Evolutionary conservation across 2,329 filamentous ascomycete genomes (phyloP), one percentile per base, ranked within the genome.

Genomic region (Trichoderma oligosporum): DNA sequence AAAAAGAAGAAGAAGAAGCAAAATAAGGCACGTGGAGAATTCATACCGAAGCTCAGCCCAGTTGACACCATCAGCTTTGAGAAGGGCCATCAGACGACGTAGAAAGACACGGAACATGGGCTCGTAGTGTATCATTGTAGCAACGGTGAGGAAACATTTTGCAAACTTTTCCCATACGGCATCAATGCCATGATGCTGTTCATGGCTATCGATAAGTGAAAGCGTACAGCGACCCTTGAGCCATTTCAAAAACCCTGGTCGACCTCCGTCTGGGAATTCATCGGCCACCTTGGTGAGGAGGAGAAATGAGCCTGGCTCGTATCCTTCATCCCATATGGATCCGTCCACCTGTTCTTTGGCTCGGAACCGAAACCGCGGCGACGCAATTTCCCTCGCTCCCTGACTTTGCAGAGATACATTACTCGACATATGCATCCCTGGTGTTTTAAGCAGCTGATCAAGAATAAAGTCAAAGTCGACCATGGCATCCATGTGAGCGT

Each of bases 401-500:
- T 77, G 67, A 0, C 77, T 81, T 7, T 76, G 72, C 31, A 96
- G 76, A 7, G 84, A 76, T 1, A 74, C 74, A 35, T 82, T 75
- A n/a, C 72, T 71, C 12, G 84, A 81, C 59, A 96, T 82, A 71
- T 89, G 86, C 66, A 96, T 87, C 1, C 89, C 89, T 0, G 86
- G 83, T 0, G 84, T 87, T 9, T 78, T 76, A 61, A 97, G 78
- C 2, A 89, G 82, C 64, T 87, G 79, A 5, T 86, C 81, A 36
- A 96, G 80, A 7, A 96, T 74, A 75, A 85, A 95, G 68, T 91
- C 87, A 62, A 91, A 84, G 70, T 96, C 88, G 48, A 96, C 88
- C 85, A 95, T 95, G 65, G 92, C 91, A 71, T 95, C 89, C 68
- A 95, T 77, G 71, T 97, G 92, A 41, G 90, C 90, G 74, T 97